Evolutionary conservation across 352 stramenopile species (phyloP).

Genomic region (Phytophthora vignae): DNA sequence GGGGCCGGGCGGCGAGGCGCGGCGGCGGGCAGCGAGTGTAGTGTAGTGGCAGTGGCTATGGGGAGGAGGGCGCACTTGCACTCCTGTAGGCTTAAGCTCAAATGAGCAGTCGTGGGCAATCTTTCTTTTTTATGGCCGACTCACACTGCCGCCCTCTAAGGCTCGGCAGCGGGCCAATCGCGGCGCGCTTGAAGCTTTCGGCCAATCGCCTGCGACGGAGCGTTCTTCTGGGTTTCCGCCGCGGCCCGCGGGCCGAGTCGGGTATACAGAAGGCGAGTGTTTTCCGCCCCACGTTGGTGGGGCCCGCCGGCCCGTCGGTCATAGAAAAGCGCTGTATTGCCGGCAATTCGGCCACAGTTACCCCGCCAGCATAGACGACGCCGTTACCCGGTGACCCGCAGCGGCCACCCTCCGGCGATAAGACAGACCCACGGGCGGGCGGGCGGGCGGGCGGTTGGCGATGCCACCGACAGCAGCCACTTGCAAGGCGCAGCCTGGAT

Average conservation of each 20-base stretch:
- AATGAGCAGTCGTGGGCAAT: slow-evolving; percentile 60
- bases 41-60: not conserved
- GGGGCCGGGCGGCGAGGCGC: not conserved
- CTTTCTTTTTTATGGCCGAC: slow-evolving; percentile 41
- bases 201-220: slow-evolving; percentile 42
- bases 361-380: slow-evolving; percentile 2
- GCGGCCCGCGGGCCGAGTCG: slow-evolving; percentile 23
- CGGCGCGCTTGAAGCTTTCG: slow-evolving; percentile 23
- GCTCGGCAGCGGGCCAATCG: slow-evolving; percentile 22
- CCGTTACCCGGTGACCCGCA: not conserved
- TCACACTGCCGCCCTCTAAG: not conserved
- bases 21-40: too few relatives aligned
- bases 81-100: slow-evolving; percentile 65
- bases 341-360: slow-evolving; percentile 18
- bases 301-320: slow-evolving; percentile 12
- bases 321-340: slow-evolving; percentile 10
- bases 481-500: slow-evolving; percentile 18
- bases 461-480: not conserved
- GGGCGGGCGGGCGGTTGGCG: too few relatives aligned
- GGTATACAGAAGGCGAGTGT: slow-evolving; percentile 29
- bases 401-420: not conserved
- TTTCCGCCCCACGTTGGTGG: slow-evolving; percentile 1
- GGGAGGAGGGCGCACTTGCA: slow-evolving; percentile 40
- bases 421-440: not conserved
- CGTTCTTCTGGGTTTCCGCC: slow-evolving; percentile 22